These are phyloP conservation scores for Hansenula lynferdii DNA, from an alignment of 1,139 yeast genomes.

Conservation along the genomic window DNA sequence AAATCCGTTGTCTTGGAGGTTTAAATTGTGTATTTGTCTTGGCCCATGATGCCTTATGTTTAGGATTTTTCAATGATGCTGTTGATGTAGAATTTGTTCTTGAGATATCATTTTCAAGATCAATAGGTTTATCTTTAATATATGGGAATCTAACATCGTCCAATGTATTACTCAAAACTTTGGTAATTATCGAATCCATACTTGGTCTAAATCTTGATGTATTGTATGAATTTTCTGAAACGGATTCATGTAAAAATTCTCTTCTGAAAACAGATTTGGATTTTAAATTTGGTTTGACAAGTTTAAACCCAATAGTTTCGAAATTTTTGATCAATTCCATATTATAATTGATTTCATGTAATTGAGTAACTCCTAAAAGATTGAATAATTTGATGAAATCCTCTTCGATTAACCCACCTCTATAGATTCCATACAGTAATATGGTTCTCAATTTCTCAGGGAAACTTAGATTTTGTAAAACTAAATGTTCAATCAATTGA, in stretches of 20 bases:
- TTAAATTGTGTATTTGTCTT: conserved; percentile 38
- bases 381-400: conserved; percentile 70
- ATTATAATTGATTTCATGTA: conserved; percentile 45
- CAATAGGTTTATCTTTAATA: conserved; percentile 66
- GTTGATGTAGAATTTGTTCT: conserved; percentile 28
- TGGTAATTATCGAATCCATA: conserved; percentile 51
- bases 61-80: conserved; percentile 60
- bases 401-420: conserved; percentile 77
- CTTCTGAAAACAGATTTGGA: conserved; percentile 33
- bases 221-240: conserved; percentile 60
- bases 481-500: conserved; percentile 55
- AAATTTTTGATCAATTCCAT: conserved; percentile 60
- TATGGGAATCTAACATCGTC: conserved; percentile 66
- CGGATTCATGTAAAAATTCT: conserved; percentile 51
- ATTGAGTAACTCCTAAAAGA: conserved; percentile 61
- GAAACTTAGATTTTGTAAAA: conserved; percentile 43
- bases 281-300: conserved; percentile 47
- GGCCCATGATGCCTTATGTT: conserved; percentile 85
- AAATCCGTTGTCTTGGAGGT: conserved; percentile 63
- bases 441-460: conserved; percentile 74
- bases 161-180: conserved; percentile 31
- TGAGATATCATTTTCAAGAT: conserved; percentile 32
- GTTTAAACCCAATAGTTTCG: conserved; percentile 58
- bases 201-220: conserved; percentile 80
- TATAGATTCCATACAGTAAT: conserved; percentile 70